A percentile compares a stretch with the other conserved stretches of the same genome.
These are phyloP conservation scores for Cryptococcus jaspeensis DNA, from an alignment of 1,284 basidiomycete genomes.

Conservation along the genomic window DNA sequence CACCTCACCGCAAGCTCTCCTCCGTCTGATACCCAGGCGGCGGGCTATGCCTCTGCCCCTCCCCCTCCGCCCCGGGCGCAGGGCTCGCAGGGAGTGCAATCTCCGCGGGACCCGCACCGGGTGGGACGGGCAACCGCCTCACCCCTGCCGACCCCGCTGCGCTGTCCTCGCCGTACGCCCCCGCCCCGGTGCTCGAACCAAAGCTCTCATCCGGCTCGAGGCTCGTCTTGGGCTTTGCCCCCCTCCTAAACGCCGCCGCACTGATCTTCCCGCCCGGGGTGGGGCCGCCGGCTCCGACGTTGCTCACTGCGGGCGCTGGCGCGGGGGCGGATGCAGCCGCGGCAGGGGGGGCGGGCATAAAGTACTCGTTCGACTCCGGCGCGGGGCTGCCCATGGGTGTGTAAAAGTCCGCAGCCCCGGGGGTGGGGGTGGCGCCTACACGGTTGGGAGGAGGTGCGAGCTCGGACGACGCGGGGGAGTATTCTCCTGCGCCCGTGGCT, in stretches of 20 bases:
- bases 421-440: constrained; percentile 6
- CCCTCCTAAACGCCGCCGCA: constrained; percentile 33
- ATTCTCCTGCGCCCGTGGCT: neutral
- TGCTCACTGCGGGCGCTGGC: too few species aligned
- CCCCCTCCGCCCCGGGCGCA: neutral
- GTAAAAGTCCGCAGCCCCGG: constrained; percentile 14
- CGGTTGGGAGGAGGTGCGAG: neutral
- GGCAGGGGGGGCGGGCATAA: neutral
- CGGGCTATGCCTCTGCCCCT: constrained; percentile 2
- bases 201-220: constrained; percentile 12
- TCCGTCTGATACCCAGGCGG: constrained; percentile 6
- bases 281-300: too few species aligned
- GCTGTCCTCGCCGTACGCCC: neutral
- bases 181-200: neutral
- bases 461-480: constrained; percentile 3
- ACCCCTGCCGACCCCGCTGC: neutral
- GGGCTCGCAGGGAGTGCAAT: constrained; percentile 12
- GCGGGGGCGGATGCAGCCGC: neutral
- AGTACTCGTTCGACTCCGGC: constrained; percentile 1
- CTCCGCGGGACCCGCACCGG: constrained; percentile 3
- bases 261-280: constrained; percentile 32
- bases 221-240: constrained; percentile 17
- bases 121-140: constrained; percentile 21
- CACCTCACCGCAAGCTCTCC: constrained; percentile 3
- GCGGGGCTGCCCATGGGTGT: constrained; percentile 14